phyloP scores from a whole-genome alignment of 352 stramenopile genomes.

The Salisapilia sapeloensis region DNA sequence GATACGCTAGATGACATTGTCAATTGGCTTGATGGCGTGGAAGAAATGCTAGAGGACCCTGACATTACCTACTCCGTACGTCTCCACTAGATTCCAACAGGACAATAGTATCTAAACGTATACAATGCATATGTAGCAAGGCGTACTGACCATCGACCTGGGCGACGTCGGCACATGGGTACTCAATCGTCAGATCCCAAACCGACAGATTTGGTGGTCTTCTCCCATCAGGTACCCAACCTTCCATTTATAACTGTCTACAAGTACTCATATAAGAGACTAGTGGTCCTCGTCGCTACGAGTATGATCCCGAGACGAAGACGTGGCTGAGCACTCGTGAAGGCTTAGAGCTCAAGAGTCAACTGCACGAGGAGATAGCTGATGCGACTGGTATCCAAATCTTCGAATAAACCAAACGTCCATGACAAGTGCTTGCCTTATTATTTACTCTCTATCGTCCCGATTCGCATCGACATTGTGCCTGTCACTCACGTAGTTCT shows the following conservation, averaged over 20 bases:
- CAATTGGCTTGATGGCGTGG: conserved; percentile 63
- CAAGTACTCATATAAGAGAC: background rate
- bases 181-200: conserved; percentile 96
- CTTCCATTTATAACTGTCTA: background rate
- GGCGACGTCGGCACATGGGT: conserved; percentile 91
- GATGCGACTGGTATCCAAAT: conserved; percentile 70
- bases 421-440: conserved; percentile 8
- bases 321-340: conserved; percentile 78
- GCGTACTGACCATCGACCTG: conserved; percentile 90
- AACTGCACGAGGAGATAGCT: conserved; percentile 60
- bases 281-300: conserved; percentile 81
- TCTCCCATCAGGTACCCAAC: conserved; percentile 80
- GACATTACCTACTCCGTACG: conserved; percentile 63
- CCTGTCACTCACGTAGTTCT: conserved; percentile 65
- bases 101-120: too few relatives aligned
- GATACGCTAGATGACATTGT: conserved; percentile 55
- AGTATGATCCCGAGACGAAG: conserved; percentile 47
- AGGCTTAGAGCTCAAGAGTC: conserved; percentile 45
- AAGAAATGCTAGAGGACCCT: conserved; percentile 74
- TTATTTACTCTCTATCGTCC: conserved; percentile 3
- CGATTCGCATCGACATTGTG: conserved; percentile 44
- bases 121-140: conserved; percentile 55
- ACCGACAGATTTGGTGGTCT: conserved; percentile 95
- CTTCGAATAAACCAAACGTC: conserved; percentile 21
- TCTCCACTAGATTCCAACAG: background rate